A percentile compares a stretch with the other conserved stretches of the same genome.
These are phyloP conservation scores for Cyclotella atomus DNA, from an alignment of 108 stramenopile genomes.

Conservation along the genomic window DNA sequence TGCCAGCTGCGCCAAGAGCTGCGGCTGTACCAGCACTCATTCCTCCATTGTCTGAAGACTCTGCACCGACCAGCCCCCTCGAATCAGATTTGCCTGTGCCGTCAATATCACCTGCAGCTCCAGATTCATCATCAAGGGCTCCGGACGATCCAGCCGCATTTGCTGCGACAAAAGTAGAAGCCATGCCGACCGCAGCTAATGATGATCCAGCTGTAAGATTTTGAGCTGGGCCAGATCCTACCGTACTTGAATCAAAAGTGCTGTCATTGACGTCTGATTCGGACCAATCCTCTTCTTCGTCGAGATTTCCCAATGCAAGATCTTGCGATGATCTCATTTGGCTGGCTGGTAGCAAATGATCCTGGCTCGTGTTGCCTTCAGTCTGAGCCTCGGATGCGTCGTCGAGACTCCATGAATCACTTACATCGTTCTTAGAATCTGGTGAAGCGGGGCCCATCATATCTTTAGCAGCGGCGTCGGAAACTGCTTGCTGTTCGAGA, in stretches of 20 bases:
- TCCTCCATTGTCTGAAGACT: slow-evolving; percentile 9
- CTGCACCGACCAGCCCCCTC: slow-evolving; percentile 31
- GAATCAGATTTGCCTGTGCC: no score
- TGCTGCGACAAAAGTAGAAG: slow-evolving; percentile 38
- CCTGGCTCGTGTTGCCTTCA: slow-evolving; percentile 23
- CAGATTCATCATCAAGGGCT: slow-evolving; percentile 30
- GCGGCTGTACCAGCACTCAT: slow-evolving; percentile 33
- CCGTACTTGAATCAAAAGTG: slow-evolving; percentile 10
- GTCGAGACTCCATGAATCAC: slow-evolving; percentile 34
- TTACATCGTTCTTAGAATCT: not conserved
- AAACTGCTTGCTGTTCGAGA: slow-evolving; percentile 19
- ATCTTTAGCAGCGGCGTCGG: slow-evolving; percentile 10
- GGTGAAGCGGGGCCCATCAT: slow-evolving; percentile 19
- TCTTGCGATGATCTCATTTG: slow-evolving; percentile 15
- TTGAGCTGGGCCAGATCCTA: slow-evolving; percentile 5
- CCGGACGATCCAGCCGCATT: slow-evolving; percentile 25
- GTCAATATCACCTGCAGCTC: slow-evolving; percentile 51
- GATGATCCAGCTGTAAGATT: slow-evolving; percentile 10
- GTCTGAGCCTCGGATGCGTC: slow-evolving; percentile 28
- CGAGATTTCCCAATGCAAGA: slow-evolving; percentile 12
- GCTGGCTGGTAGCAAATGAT: slow-evolving; percentile 19
- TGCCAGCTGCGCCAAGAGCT: slow-evolving; percentile 55
- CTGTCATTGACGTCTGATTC: slow-evolving; percentile 21
- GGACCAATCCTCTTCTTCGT: slow-evolving; percentile 30
- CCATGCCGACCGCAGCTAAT: slow-evolving; percentile 32